Base-by-base conservation (phyloP, 805 yeast genomes). In the Metschnikowia sp. region DNA sequence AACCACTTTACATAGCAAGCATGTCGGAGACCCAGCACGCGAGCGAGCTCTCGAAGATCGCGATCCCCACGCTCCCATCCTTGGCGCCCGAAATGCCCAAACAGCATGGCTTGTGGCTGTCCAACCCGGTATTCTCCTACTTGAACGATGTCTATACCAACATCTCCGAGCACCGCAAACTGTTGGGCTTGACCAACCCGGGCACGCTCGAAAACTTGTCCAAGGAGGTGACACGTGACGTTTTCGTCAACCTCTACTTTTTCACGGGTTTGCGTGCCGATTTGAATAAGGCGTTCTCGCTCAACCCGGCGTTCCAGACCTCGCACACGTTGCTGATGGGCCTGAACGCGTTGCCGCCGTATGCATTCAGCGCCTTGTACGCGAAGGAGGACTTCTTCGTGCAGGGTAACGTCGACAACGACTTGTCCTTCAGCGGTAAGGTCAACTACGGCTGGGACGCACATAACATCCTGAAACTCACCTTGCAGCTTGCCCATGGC, bases 261-360 rank as follows among this genome's bases (percentile, higher is more conserved):
- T 92, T 92, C 78, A 85, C 96, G 35, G 99, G 99, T 50, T 79
- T 94, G 63, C 86, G 96, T 67, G 99, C 98, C 48, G 99, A 94
- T 69, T 80, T 94, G 60, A 87, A 88, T 74, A 92, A 92, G 78
- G 88, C 91, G 11, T 89, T 94, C 64, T 74, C 86, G 54, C 79
- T 91, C 78, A 84, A 83, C 70, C 99, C 99, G 49, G 91, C 88
- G 49, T 94, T 94, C 85, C 98, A 94, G 78, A 87, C 95, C 49
- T 86, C 96, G 53, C 99, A 94, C 68, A 85, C 96, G 51, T 86
- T 94, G 64, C 78, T 96, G 35, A 76, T 88, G 57, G 98, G 98
- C 41, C 86, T 95, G 48, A 83, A 84, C 55, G 80, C 82, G 40
- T 76, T 88, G 68, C 96, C 97, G 43, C 85, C 94, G 55, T 94